Percentiles rank a stretch among this genome's conserved stretches.
These are phyloP conservation scores for Penicillium longicatenatum DNA, from an alignment of 495 filamentous ascomycete species.

Conservation along the genomic window DNA sequence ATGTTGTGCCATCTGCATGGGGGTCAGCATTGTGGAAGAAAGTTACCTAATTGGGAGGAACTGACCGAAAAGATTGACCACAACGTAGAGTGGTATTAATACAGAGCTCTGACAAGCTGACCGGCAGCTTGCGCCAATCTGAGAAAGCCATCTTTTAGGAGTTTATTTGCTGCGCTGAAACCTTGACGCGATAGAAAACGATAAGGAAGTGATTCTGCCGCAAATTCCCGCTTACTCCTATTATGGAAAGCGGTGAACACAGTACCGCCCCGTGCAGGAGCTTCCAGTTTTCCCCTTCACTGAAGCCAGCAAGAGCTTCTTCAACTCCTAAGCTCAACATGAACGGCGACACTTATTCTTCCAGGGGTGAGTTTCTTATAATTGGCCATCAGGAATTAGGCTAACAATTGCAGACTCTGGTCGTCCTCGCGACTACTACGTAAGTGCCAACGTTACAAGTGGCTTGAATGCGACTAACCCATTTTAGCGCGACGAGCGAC, in stretches of 20 bases:
- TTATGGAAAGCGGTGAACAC: conserved; percentile 29
- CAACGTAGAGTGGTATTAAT: conserved; percentile 89
- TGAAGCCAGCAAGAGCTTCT: conserved; percentile 21
- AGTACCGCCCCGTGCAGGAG: conserved; percentile 22
- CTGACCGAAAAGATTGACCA: conserved; percentile 84
- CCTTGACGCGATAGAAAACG: conserved; percentile 1
- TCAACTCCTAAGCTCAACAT: conserved; percentile 52
- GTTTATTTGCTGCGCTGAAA: conserved; percentile 13
- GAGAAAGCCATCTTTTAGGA: conserved; percentile 35
- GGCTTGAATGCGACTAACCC: conserved; percentile 33
- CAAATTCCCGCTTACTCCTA: background rate
- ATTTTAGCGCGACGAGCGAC: conserved; percentile 55
- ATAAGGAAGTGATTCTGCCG: conserved; percentile 28
- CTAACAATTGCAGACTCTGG: conserved; percentile 57
- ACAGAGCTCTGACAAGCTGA: conserved; percentile 79
- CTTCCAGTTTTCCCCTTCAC: conserved; percentile 34
- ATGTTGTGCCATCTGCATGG: conserved; percentile 74
- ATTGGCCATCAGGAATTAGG: background rate
- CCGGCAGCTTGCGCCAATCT: conserved; percentile 80
- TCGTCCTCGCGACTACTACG: conserved; percentile 74
- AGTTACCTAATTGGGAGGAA: conserved; percentile 3
- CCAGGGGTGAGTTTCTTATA: conserved; percentile 61
- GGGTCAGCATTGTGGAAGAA: conserved; percentile 12
- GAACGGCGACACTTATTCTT: conserved; percentile 87
- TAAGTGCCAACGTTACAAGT: conserved; percentile 41